A percentile compares a stretch with the other conserved stretches of the same genome.
Conservation (phyloP, 2,329 filamentous ascomycete genomes). For the Cladobotryum mycophilum region DNA sequence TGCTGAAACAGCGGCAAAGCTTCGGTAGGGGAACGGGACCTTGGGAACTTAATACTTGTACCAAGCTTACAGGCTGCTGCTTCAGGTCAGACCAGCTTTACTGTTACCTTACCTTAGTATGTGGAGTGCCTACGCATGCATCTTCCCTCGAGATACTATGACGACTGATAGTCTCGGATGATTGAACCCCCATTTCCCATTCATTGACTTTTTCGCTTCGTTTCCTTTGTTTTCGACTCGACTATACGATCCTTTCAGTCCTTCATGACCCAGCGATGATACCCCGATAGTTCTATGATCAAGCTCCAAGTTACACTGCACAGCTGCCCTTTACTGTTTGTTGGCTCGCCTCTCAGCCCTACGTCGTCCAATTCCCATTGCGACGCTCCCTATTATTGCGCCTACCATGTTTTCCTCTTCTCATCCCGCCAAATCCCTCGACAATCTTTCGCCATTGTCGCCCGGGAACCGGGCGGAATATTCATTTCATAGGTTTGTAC, state of each 20-base stretch:
- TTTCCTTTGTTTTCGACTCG: constrained; percentile 3
- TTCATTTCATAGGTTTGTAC: constrained; percentile 51
- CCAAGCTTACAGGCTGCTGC: too few species aligned
- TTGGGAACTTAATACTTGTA: too few species aligned
- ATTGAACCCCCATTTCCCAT: background rate
- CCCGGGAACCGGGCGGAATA: constrained; percentile 47
- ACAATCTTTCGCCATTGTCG: constrained; percentile 53
- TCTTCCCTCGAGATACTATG: background rate
- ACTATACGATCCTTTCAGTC: constrained; percentile 2
- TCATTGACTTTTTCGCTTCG: background rate
- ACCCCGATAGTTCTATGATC: constrained; percentile 35
- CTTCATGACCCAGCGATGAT: constrained; percentile 38
- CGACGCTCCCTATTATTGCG: constrained; percentile 8
- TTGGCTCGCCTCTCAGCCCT: background rate
- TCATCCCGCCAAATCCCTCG: constrained; percentile 57
- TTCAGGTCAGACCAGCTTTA: too few species aligned
- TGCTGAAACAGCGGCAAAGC: background rate
- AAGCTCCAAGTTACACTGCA: background rate
- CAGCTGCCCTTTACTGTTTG: too few species aligned
- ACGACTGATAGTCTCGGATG: background rate
- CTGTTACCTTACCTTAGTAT: background rate
- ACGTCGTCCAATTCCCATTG: background rate
- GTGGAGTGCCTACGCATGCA: background rate
- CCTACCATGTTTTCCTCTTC: constrained; percentile 53
- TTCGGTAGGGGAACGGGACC: background rate